A percentile compares a stretch with the other conserved stretches of the same genome.
phyloP scores from a whole-genome alignment of 108 stramenopile species.

The Cyclotella sp. region DNA sequence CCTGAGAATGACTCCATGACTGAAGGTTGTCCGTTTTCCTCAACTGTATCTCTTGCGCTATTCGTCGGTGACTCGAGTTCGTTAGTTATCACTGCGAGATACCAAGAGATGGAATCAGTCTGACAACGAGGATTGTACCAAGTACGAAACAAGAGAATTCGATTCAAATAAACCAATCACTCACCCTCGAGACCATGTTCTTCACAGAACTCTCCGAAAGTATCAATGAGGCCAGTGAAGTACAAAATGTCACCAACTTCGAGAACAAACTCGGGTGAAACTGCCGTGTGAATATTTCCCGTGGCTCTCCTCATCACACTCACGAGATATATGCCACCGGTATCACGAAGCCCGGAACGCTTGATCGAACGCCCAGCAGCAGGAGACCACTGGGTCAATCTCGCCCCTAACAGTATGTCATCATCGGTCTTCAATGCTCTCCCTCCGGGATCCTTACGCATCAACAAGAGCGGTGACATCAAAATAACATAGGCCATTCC shows the following conservation, averaged over 20 bases:
- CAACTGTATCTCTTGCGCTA: neutral
- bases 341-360: constrained; percentile 79
- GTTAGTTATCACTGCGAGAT: constrained; percentile 20
- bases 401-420: constrained; percentile 72
- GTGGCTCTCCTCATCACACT: constrained; percentile 83
- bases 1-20: neutral
- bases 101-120: constrained; percentile 44
- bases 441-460: constrained; percentile 47
- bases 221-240: constrained; percentile 86
- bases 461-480: constrained; percentile 66
- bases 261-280: constrained; percentile 85
- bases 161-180: constrained; percentile 68
- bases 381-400: constrained; percentile 80
- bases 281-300: constrained; percentile 86
- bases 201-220: constrained; percentile 86
- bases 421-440: constrained; percentile 43
- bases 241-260: constrained; percentile 85
- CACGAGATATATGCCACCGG: constrained; percentile 81
- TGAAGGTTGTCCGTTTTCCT: neutral
- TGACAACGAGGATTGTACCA: constrained; percentile 69
- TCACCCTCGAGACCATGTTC: constrained; percentile 82
- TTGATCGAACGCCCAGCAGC: constrained; percentile 77
- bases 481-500: constrained; percentile 80
- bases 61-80: neutral
- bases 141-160: constrained; percentile 66